These are phyloP conservation scores for Paraglomus brasilianum DNA, from an alignment of 192 early-diverging fungal genomes.

Conservation along the genomic window DNA sequence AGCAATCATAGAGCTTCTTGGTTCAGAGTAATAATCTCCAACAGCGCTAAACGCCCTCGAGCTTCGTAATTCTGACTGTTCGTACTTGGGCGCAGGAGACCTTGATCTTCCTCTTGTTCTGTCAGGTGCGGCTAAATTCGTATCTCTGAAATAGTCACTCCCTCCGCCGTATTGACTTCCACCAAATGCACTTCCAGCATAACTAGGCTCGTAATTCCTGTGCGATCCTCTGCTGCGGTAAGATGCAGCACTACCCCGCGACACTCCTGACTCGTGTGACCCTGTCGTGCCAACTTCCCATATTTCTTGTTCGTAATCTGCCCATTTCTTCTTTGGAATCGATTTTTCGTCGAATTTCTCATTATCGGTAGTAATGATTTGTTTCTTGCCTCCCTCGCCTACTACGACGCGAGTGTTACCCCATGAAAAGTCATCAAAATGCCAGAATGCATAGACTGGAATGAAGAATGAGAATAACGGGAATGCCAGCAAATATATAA, in stretches of 20 bases:
- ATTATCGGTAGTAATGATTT: constrained; percentile 62
- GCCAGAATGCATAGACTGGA: constrained; percentile 96
- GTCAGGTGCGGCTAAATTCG: constrained; percentile 19
- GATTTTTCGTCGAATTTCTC: constrained; percentile 83
- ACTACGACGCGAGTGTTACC: constrained; percentile 90
- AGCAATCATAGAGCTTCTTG: constrained; percentile 24
- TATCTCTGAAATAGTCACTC: constrained; percentile 34
- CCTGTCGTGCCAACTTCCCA: constrained; percentile 62
- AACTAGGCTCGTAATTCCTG: not conserved
- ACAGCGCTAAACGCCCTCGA: constrained; percentile 5
- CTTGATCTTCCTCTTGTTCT: constrained; percentile 13
- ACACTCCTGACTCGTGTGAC: constrained; percentile 45
- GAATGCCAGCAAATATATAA: constrained; percentile 85
- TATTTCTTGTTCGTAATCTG: constrained; percentile 79
- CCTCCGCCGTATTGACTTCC: constrained; percentile 27
- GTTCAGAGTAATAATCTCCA: constrained; percentile 26
- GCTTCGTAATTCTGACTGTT: constrained; percentile 6
- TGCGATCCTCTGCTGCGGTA: constrained; percentile 37
- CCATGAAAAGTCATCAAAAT: constrained; percentile 99
- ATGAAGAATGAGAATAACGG: constrained; percentile 92
- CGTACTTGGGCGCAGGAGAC: constrained; percentile 17
- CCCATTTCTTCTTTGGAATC: constrained; percentile 86
- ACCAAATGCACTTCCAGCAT: constrained; percentile 4
- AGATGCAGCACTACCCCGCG: constrained; percentile 40
- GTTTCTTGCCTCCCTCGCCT: constrained; percentile 63